A percentile compares a stretch with the other conserved stretches of the same genome.
These are phyloP conservation scores for Starmerella geochares DNA, from an alignment of 805 yeast species.

Conservation along the genomic window DNA sequence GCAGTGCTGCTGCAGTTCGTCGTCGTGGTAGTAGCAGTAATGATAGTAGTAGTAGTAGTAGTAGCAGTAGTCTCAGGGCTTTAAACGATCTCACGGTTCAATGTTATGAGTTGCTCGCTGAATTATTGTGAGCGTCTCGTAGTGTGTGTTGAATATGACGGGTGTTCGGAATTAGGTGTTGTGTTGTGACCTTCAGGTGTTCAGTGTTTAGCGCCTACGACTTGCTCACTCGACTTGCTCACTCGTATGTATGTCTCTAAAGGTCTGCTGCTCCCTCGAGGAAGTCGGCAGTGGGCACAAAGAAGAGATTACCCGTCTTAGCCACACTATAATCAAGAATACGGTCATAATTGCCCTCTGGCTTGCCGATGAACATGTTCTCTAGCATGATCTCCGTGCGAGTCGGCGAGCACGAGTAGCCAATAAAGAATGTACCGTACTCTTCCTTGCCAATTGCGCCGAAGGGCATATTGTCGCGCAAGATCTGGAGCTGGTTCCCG, in stretches of 20 bases:
- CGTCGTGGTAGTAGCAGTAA: no score
- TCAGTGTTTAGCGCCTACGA: no score
- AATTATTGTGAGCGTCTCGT: no score
- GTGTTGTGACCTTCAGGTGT: no score
- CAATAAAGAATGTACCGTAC: constrained; percentile 26
- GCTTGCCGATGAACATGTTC: constrained; percentile 25
- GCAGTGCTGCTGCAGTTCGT: no score
- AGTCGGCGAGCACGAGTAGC: constrained; percentile 18
- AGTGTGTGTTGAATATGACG: no score
- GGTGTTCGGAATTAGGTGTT: no score
- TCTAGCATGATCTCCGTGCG: constrained; percentile 23
- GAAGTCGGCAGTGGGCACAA: constrained; percentile 19
- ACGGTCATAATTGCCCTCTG: constrained; percentile 25
- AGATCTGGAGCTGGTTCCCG: constrained; percentile 28
- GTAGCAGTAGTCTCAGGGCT: no score
- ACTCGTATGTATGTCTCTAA: not conserved
- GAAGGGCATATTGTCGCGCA: constrained; percentile 27
- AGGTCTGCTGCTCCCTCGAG: constrained; percentile 11
- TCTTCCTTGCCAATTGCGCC: constrained; percentile 22
- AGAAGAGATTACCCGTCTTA: constrained; percentile 20
- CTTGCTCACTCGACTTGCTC: no score
- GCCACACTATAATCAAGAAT: constrained; percentile 23
- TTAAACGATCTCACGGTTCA: no score
- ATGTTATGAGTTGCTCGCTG: no score
- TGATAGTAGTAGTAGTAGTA: no score